phyloP scores from a whole-genome alignment of 164 flowering plant species.

The Houttuynia cordata region DNA sequence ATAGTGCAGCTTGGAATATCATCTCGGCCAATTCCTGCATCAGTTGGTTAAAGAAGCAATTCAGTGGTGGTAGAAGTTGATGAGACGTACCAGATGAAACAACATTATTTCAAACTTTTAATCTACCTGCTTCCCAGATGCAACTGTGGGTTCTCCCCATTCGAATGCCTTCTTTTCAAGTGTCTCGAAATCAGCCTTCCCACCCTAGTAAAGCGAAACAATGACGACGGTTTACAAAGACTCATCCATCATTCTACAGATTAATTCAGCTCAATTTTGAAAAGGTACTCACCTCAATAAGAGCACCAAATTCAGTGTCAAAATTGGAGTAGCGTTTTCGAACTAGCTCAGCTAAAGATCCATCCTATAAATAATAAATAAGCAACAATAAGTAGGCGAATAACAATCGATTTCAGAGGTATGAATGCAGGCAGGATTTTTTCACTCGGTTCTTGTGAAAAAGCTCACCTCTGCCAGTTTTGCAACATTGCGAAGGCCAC shows the following conservation, averaged over 20 bases:
- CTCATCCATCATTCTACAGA: not conserved
- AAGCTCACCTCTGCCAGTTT: slow-evolving; percentile 60
- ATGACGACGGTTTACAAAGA: not conserved
- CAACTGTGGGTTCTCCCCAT: slow-evolving; percentile 90
- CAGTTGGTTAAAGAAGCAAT: not conserved
- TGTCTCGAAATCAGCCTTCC: slow-evolving; percentile 77
- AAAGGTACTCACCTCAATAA: slow-evolving; percentile 46
- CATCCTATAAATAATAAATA: slow-evolving; percentile 40
- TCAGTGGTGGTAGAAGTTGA: too few species aligned
- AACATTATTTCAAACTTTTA: not conserved
- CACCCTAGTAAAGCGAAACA: slow-evolving; percentile 43
- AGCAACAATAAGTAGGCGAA: not conserved
- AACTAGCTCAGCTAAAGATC: slow-evolving; percentile 65
- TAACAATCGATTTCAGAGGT: too few species aligned
- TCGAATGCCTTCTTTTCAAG: slow-evolving; percentile 81
- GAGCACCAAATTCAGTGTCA: slow-evolving; percentile 74
- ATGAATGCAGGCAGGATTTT: not conserved
- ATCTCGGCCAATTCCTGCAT: slow-evolving; percentile 96
- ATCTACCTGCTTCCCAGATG: slow-evolving; percentile 89
- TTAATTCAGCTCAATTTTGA: not conserved
- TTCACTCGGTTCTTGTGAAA: not conserved
- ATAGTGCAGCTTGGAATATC: slow-evolving; percentile 80
- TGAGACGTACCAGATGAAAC: not conserved
- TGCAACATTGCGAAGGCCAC: slow-evolving; percentile 87
- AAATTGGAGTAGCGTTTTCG: slow-evolving; percentile 80